A percentile compares a stretch with the other conserved stretches of the same genome.
Evolutionary conservation across 2,329 filamentous ascomycete species (phyloP).

Genomic region (Hymenoscyphus albidus): DNA sequence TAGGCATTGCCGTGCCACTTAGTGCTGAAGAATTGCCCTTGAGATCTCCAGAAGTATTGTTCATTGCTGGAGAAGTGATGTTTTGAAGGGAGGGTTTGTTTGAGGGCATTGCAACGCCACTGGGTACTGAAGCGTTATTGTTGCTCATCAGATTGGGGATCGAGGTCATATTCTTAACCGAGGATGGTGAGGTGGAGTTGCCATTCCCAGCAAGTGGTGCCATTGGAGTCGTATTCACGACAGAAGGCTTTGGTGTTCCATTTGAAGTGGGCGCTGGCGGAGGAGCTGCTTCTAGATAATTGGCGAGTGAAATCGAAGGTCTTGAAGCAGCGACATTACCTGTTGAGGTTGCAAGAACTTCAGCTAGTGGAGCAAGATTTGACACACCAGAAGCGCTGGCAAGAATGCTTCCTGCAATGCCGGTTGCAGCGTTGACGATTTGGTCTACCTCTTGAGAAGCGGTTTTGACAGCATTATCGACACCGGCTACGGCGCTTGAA

Average conservation of each 20-base stretch:
- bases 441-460: background rate
- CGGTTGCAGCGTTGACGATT: constrained; percentile 18
- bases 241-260: background rate
- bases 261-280: background rate
- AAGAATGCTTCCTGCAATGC: constrained; percentile 19
- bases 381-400: constrained; percentile 9
- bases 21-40: constrained; percentile 2
- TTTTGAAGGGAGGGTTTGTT: constrained; percentile 2
- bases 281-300: background rate
- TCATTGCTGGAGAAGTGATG: background rate
- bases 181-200: background rate
- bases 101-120: background rate
- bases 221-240: background rate
- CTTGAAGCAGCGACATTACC: background rate
- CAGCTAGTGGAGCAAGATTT: constrained; percentile 15
- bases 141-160: background rate
- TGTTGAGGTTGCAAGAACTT: background rate
- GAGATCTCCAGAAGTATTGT: background rate
- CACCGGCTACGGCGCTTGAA: constrained; percentile 15
- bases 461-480: constrained; percentile 5
- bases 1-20: background rate
- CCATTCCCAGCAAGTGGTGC: background rate
- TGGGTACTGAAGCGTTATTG: background rate
- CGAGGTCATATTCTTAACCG: background rate
- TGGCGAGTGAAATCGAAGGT: background rate